Conservation (phyloP, 331 rosid species). For the Telfairia occidentalis region DNA sequence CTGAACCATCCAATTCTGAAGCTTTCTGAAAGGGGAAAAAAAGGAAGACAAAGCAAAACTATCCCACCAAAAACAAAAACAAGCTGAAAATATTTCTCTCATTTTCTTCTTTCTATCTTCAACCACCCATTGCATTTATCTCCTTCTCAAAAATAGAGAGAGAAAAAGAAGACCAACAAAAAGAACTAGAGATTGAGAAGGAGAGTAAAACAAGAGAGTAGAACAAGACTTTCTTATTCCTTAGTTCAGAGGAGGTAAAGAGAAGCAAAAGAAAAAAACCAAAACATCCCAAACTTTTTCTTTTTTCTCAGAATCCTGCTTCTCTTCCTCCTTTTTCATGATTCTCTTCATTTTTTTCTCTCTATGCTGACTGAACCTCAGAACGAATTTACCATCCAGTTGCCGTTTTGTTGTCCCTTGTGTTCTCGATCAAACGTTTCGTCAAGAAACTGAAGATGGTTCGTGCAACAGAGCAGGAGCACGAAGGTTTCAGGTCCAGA, state of each 20-base stretch:
- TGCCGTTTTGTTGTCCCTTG: constrained; percentile 29
- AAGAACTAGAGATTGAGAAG: neutral
- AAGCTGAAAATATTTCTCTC: neutral
- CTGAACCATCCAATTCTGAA: constrained; percentile 44
- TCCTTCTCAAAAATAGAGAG: constrained; percentile 7
- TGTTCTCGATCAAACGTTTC: constrained; percentile 20
- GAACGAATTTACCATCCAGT: neutral
- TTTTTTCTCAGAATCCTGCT: neutral
- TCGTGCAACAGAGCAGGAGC: constrained; percentile 42
- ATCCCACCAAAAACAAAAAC: neutral
- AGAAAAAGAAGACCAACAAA: neutral
- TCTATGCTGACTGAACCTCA: neutral
- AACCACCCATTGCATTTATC: constrained; percentile 26
- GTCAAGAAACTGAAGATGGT: constrained; percentile 36
- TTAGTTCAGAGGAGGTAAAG: constrained; percentile 1
- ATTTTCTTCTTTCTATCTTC: constrained; percentile 9
- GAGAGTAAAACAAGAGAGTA: neutral
- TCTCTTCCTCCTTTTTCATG: constrained; percentile 9
- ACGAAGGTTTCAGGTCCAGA: constrained; percentile 38
- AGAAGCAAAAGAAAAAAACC: neutral
- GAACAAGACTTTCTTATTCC: neutral
- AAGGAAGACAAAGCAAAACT: constrained; percentile 13
- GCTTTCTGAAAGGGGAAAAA: neutral
- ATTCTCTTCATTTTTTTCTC: neutral
- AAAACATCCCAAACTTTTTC: neutral